phyloP scores from a whole-genome alignment of 768 basidiomycete species.

The Scleroderma bovista region DNA sequence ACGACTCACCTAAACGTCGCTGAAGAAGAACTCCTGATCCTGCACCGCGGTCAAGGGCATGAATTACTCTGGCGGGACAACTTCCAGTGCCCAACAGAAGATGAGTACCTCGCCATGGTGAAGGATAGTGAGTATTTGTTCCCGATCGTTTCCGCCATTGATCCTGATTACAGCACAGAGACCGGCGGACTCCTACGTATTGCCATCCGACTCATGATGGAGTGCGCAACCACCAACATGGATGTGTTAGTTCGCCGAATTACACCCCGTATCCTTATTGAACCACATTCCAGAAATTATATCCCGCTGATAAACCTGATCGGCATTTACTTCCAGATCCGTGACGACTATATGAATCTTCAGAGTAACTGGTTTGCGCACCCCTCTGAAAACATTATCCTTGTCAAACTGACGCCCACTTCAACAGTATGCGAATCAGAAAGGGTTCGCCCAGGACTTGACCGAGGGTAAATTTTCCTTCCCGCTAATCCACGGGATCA shows the following conservation, averaged over 20 bases:
- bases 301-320: conserved; percentile 53
- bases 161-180: conserved; percentile 45
- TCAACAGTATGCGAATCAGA: conserved; percentile 71
- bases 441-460: conserved; percentile 90
- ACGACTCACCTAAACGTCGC: not conserved
- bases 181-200: conserved; percentile 91
- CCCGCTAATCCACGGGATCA: conserved; percentile 87
- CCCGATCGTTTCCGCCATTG: not conserved
- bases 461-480: conserved; percentile 98
- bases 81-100: conserved; percentile 85
- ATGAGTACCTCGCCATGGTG: conserved; percentile 94
- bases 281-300: conserved; percentile 36
- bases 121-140: conserved; percentile 66
- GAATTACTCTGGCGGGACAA: conserved; percentile 93
- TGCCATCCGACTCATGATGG: conserved; percentile 95
- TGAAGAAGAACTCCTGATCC: conserved; percentile 62
- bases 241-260: conserved; percentile 42
- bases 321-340: conserved; percentile 54
- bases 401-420: not conserved
- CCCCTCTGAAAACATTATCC: not conserved
- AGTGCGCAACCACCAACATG: conserved; percentile 57
- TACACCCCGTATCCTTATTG: not conserved
- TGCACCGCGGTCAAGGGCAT: conserved; percentile 91
- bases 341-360: conserved; percentile 47
- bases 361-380: conserved; percentile 18